A percentile compares a stretch with the other conserved stretches of the same genome.
Conservation (phyloP, 176 grass and related monocot genomes). For the Eleusine indica region DNA sequence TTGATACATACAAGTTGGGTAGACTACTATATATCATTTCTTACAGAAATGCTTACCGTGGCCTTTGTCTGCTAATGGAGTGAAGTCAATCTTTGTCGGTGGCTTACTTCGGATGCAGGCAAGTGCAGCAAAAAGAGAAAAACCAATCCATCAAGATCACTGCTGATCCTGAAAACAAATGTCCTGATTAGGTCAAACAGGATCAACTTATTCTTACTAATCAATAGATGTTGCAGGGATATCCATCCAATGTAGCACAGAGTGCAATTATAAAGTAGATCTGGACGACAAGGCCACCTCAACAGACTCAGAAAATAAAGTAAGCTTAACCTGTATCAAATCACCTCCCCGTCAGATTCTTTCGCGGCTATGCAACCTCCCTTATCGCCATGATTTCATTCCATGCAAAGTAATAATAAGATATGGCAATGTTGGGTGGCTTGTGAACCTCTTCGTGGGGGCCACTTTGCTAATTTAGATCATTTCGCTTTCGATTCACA, state of each 20-base stretch:
- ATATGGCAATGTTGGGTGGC: slow-evolving; percentile 28
- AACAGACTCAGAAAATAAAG: slow-evolving; percentile 3
- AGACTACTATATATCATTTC: not conserved
- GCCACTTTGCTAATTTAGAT: not conserved
- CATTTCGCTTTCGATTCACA: not conserved
- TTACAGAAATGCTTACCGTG: not conserved
- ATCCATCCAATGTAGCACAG: not conserved
- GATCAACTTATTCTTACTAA: not conserved
- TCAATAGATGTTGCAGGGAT: not conserved
- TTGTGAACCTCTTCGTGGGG: slow-evolving; percentile 24
- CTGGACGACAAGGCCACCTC: slow-evolving; percentile 24
- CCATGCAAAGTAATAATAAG: not conserved
- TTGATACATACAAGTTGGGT: not conserved
- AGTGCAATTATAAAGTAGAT: slow-evolving; percentile 22
- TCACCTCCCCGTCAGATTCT: slow-evolving; percentile 17
- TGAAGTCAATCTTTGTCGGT: not conserved
- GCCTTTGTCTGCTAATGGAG: not conserved
- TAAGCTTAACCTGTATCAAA: not conserved
- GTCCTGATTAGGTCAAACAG: slow-evolving; percentile 20
- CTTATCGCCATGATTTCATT: slow-evolving; percentile 21
- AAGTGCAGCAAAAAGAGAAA: not conserved
- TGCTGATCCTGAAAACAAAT: not conserved
- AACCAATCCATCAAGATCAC: not conserved
- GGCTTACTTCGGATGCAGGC: slow-evolving; percentile 20
- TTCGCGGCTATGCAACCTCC: not conserved